phyloP scores from a whole-genome alignment of 305 asterid species.

The Plantago coronopus region DNA sequence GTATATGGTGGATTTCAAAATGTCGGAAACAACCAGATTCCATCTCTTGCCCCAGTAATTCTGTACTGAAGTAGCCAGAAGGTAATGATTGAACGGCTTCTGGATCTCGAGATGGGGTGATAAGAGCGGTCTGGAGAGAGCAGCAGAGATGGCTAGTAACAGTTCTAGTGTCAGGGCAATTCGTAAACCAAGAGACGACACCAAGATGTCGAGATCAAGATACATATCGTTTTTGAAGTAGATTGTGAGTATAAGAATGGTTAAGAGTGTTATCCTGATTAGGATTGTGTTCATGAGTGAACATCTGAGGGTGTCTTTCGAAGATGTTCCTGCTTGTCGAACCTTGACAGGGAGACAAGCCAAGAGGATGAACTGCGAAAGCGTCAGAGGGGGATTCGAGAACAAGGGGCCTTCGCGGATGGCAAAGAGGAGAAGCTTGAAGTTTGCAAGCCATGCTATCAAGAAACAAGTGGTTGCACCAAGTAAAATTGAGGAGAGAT shows the following conservation, averaged over 20 bases:
- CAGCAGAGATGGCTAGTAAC: constrained; percentile 27
- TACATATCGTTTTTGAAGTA: constrained; percentile 3
- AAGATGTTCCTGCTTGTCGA: constrained; percentile 8
- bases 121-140: constrained; percentile 5
- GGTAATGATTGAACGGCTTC: constrained; percentile 45
- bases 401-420: constrained; percentile 35
- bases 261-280: constrained; percentile 26
- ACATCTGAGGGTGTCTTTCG: background rate
- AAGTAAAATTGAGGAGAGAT: constrained; percentile 33
- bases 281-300: constrained; percentile 10
- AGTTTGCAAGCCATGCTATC: constrained; percentile 45
- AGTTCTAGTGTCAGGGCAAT: constrained; percentile 43
- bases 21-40: constrained; percentile 46
- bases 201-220: constrained; percentile 31
- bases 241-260: constrained; percentile 20
- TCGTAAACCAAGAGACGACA: constrained; percentile 30
- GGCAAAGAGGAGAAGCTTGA: constrained; percentile 46
- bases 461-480: constrained; percentile 37
- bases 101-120: constrained; percentile 35
- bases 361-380: constrained; percentile 34
- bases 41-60: constrained; percentile 62
- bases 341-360: constrained; percentile 48
- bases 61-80: constrained; percentile 43
- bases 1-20: constrained; percentile 39
- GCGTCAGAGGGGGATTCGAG: constrained; percentile 28